Evolutionary conservation across 345 rosid genomes (phyloP).

Genomic region (Rhodomyrtus tomentosa): DNA sequence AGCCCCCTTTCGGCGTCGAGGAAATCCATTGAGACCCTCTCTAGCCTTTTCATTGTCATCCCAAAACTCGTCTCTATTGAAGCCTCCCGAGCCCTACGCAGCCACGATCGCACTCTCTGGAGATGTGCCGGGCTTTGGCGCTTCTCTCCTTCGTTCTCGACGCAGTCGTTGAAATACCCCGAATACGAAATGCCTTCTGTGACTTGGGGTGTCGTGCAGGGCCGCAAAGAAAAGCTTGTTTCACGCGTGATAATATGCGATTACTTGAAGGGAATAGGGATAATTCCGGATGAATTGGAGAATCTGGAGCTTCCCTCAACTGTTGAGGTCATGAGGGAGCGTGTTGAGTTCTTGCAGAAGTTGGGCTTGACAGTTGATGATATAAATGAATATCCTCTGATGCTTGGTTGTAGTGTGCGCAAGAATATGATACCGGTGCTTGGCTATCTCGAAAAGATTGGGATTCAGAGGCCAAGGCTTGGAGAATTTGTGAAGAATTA

Average conservation of each 20-base stretch:
- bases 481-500: constrained; percentile 80
- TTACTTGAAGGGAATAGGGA: constrained; percentile 67
- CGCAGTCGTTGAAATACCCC: constrained; percentile 57
- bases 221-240: constrained; percentile 75
- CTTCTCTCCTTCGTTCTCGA: constrained; percentile 23
- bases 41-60: background rate
- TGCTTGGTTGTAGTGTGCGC: constrained; percentile 77
- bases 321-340: constrained; percentile 76
- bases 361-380: constrained; percentile 70
- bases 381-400: constrained; percentile 71
- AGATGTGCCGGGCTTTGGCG: constrained; percentile 7
- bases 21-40: background rate
- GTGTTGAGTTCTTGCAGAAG: constrained; percentile 81
- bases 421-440: constrained; percentile 89
- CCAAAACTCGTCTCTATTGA: background rate
- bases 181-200: constrained; percentile 96
- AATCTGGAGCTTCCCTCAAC: constrained; percentile 77
- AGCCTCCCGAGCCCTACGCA: background rate
- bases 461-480: constrained; percentile 54
- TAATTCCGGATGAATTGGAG: constrained; percentile 83
- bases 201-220: constrained; percentile 90
- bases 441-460: constrained; percentile 73
- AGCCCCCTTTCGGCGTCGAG: background rate
- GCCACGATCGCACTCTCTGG: background rate
- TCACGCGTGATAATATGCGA: constrained; percentile 89